Evolutionary conservation across 1,284 basidiomycete species (phyloP).

Genomic region (Marasmius fiardii): DNA sequence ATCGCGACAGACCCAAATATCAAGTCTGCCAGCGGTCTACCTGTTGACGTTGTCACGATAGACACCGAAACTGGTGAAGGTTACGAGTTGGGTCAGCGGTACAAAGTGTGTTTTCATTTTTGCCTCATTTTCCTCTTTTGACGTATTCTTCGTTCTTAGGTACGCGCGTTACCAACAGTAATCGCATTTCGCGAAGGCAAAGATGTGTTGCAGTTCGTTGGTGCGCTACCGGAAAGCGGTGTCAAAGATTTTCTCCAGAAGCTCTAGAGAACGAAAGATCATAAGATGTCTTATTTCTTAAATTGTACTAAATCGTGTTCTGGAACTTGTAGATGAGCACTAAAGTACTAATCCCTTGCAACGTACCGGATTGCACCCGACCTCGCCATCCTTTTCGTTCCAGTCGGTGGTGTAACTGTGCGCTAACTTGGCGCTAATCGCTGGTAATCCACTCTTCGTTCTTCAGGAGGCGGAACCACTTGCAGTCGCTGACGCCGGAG

Average conservation of each 20-base stretch:
- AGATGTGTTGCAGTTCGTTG: slow-evolving; percentile 53
- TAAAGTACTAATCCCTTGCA: no score
- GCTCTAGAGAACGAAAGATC: no score
- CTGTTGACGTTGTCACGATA: slow-evolving; percentile 67
- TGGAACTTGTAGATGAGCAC: no score
- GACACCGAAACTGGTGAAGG: slow-evolving; percentile 61
- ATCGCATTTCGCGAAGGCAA: slow-evolving; percentile 65
- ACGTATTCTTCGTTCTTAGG: slow-evolving; percentile 32
- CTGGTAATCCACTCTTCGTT: no score
- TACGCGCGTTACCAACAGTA: slow-evolving; percentile 68
- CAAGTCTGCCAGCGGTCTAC: slow-evolving; percentile 49
- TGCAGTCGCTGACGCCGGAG: no score
- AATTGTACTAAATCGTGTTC: no score
- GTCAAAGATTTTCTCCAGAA: slow-evolving; percentile 48
- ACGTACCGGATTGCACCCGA: no score
- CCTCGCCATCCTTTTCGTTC: no score
- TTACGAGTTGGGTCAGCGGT: slow-evolving; percentile 42
- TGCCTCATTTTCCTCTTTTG: background rate
- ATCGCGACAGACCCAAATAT: slow-evolving; percentile 40
- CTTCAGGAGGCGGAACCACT: no score
- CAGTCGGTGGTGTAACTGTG: no score
- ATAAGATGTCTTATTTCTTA: no score
- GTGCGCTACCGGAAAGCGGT: slow-evolving; percentile 48
- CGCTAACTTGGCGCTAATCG: no score
- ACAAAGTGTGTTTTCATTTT: slow-evolving; percentile 33